These are phyloP conservation scores for Asterophora lycoperdoides DNA, from an alignment of 768 basidiomycete genomes.

Conservation along the genomic window DNA sequence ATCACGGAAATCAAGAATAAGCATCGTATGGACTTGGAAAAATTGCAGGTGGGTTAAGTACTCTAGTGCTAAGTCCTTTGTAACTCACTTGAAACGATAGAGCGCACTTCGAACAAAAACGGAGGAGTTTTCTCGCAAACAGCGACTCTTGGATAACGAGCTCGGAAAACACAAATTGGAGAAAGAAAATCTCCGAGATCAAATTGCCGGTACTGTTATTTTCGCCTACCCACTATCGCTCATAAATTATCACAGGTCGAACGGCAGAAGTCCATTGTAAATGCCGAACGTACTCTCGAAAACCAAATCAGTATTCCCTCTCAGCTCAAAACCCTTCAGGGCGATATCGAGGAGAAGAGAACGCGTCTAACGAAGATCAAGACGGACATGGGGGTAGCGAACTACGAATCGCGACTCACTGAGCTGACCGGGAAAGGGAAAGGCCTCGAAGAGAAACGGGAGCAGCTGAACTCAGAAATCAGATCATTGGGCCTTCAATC, in stretches of 20 bases:
- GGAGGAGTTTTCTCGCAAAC: slow-evolving; percentile 62
- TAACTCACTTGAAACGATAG: slow-evolving; percentile 28
- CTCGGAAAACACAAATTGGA: slow-evolving; percentile 52
- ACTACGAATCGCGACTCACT: slow-evolving; percentile 59
- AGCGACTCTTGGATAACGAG: slow-evolving; percentile 52
- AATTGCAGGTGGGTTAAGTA: slow-evolving; percentile 49
- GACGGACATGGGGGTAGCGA: slow-evolving; percentile 50
- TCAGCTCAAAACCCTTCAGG: slow-evolving; percentile 48
- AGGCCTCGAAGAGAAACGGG: slow-evolving; percentile 62
- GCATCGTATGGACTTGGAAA: slow-evolving; percentile 62
- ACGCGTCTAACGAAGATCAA: slow-evolving; percentile 56
- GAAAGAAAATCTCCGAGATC: slow-evolving; percentile 45
- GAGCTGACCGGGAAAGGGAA: slow-evolving; percentile 54
- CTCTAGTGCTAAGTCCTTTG: slow-evolving; percentile 1
- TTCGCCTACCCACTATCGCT: not conserved
- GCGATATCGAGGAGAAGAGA: slow-evolving; percentile 70
- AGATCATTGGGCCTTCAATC: slow-evolving; percentile 71
- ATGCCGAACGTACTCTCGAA: slow-evolving; percentile 54
- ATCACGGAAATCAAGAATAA: slow-evolving; percentile 59
- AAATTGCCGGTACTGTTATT: slow-evolving; percentile 43
- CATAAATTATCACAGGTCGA: slow-evolving; percentile 35
- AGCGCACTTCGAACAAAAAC: slow-evolving; percentile 49
- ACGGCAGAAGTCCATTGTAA: slow-evolving; percentile 46
- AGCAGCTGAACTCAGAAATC: slow-evolving; percentile 67
- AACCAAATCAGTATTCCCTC: slow-evolving; percentile 48